Base-by-base conservation (phyloP, 202 grass and related monocot genomes). In the Digitaria exilis region DNA sequence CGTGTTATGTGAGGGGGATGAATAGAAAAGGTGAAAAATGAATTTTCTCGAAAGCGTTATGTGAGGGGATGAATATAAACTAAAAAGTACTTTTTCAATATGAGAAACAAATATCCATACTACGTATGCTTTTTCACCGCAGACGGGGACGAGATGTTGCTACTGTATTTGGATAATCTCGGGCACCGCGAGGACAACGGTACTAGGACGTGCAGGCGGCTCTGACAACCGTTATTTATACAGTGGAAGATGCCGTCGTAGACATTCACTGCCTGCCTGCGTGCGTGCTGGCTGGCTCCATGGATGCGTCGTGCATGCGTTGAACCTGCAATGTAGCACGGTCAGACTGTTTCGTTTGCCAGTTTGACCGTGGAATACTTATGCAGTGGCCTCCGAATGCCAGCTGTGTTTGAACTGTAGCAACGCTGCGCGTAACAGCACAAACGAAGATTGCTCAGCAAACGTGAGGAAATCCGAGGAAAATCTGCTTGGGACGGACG, bases 201-300 rank as follows among this genome's bases (percentile, higher is more conserved):
- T 22, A 60, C 11, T 28, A 25, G 57, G 73, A 29, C 42, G 42
- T 1, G 4, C 16, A 56, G 82, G 44, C 59, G 48, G 59, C 76
- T 69, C 87, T 66, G 65, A 76, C 87, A 82, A 65, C 83, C 78
- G 85, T 90, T 80, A 76, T 58, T 80, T 84, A 24, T 9, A 73
- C 80, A 60, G 63, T 37, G 44, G 39, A 24, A 17, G 56, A 25
- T 32, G 32, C 69, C 9, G 69, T 18, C 3, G 5, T 19, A 13
- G 43, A 79, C 61, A 79, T 79, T 66, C 77, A 79, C 60, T 22
- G 35, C 35, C 6, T 37, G 35, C 35, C 60, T n/a, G 44, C 61
- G 18, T 35, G 75, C n/a, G n/a, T n/a, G n/a, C n/a, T n/a, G n/a
- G n/a, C 26, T 19, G 2, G 18, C 76, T 22, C 59, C 3, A 37